A percentile compares a stretch with the other conserved stretches of the same genome.
These are phyloP conservation scores for Cubamyces sp. DNA, from an alignment of 768 basidiomycete species.

Conservation along the genomic window DNA sequence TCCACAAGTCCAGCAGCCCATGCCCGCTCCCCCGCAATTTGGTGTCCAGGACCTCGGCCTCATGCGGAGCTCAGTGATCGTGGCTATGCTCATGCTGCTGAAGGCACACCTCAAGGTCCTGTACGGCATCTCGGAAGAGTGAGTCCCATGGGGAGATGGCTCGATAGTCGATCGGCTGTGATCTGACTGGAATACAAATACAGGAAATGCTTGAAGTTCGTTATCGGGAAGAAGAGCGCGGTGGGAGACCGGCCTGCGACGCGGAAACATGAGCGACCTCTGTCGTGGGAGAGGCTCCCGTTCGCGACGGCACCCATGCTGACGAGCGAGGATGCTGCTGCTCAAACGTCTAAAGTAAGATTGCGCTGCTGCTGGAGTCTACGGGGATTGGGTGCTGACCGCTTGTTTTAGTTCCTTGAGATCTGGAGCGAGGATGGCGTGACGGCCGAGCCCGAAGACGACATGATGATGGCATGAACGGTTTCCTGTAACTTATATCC, in stretches of 20 bases:
- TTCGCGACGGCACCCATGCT: conserved; percentile 64
- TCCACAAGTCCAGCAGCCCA: background rate
- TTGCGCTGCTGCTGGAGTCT: background rate
- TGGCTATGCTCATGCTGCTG: conserved; percentile 85
- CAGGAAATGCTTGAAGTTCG: conserved; percentile 92
- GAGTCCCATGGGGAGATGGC: conserved; percentile 35
- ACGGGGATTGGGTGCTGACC: conserved; percentile 17
- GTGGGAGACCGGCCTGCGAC: conserved; percentile 81
- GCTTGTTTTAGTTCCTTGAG: conserved; percentile 59
- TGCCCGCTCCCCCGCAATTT: conserved; percentile 15
- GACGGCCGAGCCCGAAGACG: conserved; percentile 57
- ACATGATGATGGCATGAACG: conserved; percentile 23
- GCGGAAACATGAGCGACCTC: conserved; percentile 61
- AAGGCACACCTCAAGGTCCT: conserved; percentile 83
- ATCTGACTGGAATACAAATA: conserved; percentile 4
- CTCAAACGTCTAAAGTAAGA: conserved; percentile 68
- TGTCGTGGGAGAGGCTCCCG: conserved; percentile 76
- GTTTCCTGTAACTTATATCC: conserved; percentile 5
- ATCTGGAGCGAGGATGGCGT: conserved; percentile 86
- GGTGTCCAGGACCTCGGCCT: conserved; percentile 34
- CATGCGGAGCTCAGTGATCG: conserved; percentile 72
- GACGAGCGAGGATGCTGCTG: conserved; percentile 61
- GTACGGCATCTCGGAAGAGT: conserved; percentile 94
- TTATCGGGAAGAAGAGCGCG: conserved; percentile 86
- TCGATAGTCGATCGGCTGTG: conserved; percentile 5